Conservation (phyloP, 2,329 filamentous ascomycete species). For the Neonectria faginata region DNA sequence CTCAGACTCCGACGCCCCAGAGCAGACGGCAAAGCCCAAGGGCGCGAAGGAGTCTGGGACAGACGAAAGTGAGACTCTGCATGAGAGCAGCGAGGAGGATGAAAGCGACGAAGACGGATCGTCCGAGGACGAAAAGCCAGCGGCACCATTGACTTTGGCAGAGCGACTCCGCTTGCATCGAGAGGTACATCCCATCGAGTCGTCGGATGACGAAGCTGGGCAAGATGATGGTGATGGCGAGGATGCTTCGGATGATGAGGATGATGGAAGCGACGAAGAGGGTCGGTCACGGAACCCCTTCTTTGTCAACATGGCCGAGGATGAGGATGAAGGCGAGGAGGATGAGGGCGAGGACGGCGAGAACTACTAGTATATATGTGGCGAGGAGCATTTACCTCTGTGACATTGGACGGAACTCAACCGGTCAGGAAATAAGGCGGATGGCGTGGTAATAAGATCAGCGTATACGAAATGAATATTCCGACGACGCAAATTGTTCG, state of each 20-base stretch:
- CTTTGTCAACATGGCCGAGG: conserved; percentile 50
- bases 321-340: conserved; percentile 49
- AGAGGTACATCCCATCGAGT: conserved; percentile 14
- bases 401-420: conserved; percentile 8
- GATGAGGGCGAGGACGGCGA: conserved; percentile 33
- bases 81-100: conserved; percentile 5
- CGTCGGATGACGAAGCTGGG: conserved; percentile 11
- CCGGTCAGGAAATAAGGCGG: background rate
- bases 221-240: conserved; percentile 36
- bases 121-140: conserved; percentile 22
- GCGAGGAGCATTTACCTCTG: background rate
- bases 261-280: conserved; percentile 37
- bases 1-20: conserved; percentile 20
- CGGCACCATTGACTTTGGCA: conserved; percentile 9
- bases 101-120: conserved; percentile 19
- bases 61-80: conserved; percentile 19
- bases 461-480: background rate
- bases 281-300: conserved; percentile 42
- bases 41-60: conserved; percentile 23
- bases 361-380: conserved; percentile 35
- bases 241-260: conserved; percentile 32
- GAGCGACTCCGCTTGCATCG: conserved; percentile 21
- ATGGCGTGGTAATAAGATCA: background rate
- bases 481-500: background rate
- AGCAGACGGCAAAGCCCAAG: conserved; percentile 34